Evolutionary conservation across 805 yeast genomes (phyloP).

Genomic region (Naumovozyma castellii): DNA sequence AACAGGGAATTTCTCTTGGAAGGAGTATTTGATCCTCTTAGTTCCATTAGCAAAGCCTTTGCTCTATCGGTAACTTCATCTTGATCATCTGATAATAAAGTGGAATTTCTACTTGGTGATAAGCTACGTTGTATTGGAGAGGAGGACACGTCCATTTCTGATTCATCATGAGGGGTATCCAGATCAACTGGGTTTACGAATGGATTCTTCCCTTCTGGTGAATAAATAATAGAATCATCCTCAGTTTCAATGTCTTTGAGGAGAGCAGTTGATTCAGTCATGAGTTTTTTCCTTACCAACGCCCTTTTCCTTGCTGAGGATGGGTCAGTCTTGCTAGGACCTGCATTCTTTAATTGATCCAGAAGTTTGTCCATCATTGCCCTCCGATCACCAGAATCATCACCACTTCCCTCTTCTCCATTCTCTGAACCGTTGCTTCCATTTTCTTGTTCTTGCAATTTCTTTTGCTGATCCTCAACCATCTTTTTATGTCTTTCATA

Average conservation of each 20-base stretch:
- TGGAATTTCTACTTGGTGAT: neutral
- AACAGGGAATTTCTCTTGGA: constrained; percentile 15
- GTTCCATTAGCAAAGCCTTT: constrained; percentile 49
- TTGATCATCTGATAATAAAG: constrained; percentile 20
- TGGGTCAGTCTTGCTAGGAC: constrained; percentile 63
- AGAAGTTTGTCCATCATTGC: constrained; percentile 77
- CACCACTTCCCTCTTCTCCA: constrained; percentile 8
- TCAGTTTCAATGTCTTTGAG: constrained; percentile 18
- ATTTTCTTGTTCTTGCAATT: constrained; percentile 13
- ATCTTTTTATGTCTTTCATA: constrained; percentile 67
- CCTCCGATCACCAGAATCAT: constrained; percentile 22
- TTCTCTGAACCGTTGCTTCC: constrained; percentile 3
- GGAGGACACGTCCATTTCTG: neutral
- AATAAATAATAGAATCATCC: constrained; percentile 22
- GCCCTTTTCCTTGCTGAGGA: constrained; percentile 76
- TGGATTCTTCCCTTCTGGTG: constrained; percentile 16
- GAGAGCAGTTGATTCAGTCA: constrained; percentile 15
- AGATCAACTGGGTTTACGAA: constrained; percentile 5
- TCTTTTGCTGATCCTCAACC: constrained; percentile 29
- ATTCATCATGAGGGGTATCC: neutral
- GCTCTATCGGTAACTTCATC: constrained; percentile 40
- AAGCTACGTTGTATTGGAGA: neutral
- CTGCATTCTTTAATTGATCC: constrained; percentile 80
- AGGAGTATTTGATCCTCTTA: constrained; percentile 35
- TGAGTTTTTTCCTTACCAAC: constrained; percentile 53